Evolutionary conservation across 495 filamentous ascomycete genomes (phyloP), one percentile per base, ranked within the genome.

Genomic region (Neurospora sp.): DNA sequence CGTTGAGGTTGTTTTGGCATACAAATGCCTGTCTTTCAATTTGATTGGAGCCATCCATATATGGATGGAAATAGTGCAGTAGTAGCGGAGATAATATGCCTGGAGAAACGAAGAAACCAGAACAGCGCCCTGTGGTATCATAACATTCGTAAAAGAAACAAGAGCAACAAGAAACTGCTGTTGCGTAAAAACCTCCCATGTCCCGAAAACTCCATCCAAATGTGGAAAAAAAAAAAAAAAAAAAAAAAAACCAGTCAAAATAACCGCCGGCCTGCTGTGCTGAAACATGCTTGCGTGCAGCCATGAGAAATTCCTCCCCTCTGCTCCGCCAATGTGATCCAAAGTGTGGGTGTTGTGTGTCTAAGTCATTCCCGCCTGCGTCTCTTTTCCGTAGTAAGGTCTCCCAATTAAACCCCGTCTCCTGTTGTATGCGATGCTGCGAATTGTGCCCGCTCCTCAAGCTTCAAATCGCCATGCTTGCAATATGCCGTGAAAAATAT

Each of bases 111-210:
- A 65, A 65, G 69, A 31, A 70, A 20, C 69, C 69, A 46, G 42
- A 46, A 46, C 42, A 46, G 11, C 39, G 70, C 41, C 38, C 22
- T 39, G 68, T 73, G 71, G 71, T 73, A 73, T 73, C 71, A 73
- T 70, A 70, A 70, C 44, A 39, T 69, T 73, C 71, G 39, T 73
- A 3, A 61, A 72, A 59, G 38, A 71, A 71, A 65, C 6, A 22
- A 12, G 27, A 68, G 27, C 35, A 68, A 38, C 44, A 35, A 18
- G 31, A 18, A 31, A 35, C 14, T 65, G 53, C 1, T 35, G 53
- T 65, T 65, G 53, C 53, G 27, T 35, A 4, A 35, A 18, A 35
- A 37, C 53, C 53, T 65, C 53, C 53, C 53, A 35, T 35, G 53
- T 16, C 20, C 48, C 48, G 5, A 14, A 27, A 59, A 59, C 48